Evolutionary conservation across 345 rosid genomes (phyloP).

Genomic region (Alliaria petiolata): DNA sequence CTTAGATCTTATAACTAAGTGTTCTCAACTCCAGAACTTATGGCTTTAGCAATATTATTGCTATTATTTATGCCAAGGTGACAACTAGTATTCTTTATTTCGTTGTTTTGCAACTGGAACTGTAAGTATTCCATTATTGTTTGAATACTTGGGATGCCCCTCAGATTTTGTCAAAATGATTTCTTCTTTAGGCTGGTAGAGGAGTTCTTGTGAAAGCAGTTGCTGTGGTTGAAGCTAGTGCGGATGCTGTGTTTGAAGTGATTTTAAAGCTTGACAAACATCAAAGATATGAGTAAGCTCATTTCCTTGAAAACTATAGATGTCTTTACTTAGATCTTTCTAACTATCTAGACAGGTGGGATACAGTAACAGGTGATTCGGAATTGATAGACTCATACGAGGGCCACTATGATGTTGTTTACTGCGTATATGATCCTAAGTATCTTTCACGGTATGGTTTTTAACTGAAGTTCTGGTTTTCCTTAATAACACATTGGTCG

Average conservation of each 20-base stretch:
- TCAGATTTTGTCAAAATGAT: not conserved
- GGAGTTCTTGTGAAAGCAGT: conserved; percentile 88
- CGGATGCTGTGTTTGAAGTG: conserved; percentile 86
- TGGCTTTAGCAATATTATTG: not conserved
- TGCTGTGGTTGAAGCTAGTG: conserved; percentile 78
- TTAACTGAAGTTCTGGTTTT: not conserved
- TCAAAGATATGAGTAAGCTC: conserved; percentile 85
- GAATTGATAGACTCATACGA: conserved; percentile 80
- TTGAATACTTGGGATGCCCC: not conserved
- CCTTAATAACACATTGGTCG: not conserved
- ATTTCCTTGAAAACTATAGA: conserved; percentile 4
- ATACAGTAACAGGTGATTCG: conserved; percentile 81
- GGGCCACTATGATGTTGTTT: conserved; percentile 88
- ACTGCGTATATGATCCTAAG: conserved; percentile 81
- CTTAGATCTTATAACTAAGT: conserved; percentile 5
- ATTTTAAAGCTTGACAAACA: conserved; percentile 65
- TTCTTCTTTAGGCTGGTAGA: conserved; percentile 55
- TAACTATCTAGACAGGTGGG: conserved; percentile 76
- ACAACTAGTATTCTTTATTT: not conserved
- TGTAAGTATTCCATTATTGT: not conserved
- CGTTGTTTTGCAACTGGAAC: conserved; percentile 6
- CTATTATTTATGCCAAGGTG: not conserved
- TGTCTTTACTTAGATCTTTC: conserved; percentile 23
- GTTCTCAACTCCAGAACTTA: not conserved
- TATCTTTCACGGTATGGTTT: conserved; percentile 68